phyloP scores from a whole-genome alignment of 2,329 filamentous ascomycete species.

The Exserohilum rostratum region DNA sequence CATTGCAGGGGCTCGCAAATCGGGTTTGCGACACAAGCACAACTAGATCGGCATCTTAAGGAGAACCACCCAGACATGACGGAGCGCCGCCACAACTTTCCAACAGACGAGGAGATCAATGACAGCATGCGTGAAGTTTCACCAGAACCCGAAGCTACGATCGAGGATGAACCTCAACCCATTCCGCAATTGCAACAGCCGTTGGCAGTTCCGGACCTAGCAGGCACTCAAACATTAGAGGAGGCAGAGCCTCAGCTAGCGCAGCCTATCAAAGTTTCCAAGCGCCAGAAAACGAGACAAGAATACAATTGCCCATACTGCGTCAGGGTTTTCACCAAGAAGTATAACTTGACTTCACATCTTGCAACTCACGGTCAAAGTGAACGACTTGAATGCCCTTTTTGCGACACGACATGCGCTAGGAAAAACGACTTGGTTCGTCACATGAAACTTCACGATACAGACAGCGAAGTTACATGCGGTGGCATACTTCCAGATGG shows the following conservation, averaged over 20 bases:
- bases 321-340: conserved; percentile 16
- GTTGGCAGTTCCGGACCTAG: background rate
- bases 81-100: conserved; percentile 4
- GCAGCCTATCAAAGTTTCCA: background rate
- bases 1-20: conserved; percentile 15
- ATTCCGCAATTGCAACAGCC: background rate
- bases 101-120: conserved; percentile 10
- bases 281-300: conserved; percentile 4
- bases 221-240: background rate
- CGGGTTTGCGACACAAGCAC: conserved; percentile 13
- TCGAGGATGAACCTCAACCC: background rate
- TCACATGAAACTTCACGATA: conserved; percentile 12
- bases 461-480: conserved; percentile 4
- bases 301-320: conserved; percentile 14
- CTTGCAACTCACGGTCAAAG: conserved; percentile 7
- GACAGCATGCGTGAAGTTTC: conserved; percentile 5
- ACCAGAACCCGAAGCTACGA: conserved; percentile 4
- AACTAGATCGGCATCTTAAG: conserved; percentile 12
- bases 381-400: conserved; percentile 3
- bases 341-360: conserved; percentile 18
- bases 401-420: background rate
- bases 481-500: conserved; percentile 15
- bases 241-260: background rate
- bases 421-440: background rate
- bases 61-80: conserved; percentile 10